These are phyloP conservation scores for Penicillium sp. DNA, from an alignment of 2,329 filamentous ascomycete genomes.

Conservation along the genomic window DNA sequence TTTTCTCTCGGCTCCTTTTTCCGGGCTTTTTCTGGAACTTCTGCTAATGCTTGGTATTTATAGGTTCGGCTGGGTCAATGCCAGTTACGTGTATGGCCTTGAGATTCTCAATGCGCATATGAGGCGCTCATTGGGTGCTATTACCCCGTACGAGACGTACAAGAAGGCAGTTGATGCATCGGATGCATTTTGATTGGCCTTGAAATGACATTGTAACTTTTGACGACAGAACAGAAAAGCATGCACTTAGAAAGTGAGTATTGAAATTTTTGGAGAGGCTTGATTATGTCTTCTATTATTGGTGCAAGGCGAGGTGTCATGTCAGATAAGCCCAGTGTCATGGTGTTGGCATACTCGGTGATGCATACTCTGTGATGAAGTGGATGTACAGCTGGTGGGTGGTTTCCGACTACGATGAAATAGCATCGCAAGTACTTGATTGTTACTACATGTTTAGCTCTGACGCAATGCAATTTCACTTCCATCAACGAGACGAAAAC, in stretches of 20 bases:
- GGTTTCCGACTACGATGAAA: not conserved
- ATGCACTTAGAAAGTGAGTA: constrained; percentile 12
- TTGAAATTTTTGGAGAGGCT: not conserved
- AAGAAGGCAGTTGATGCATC: constrained; percentile 64
- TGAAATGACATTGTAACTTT: not conserved
- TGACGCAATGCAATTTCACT: constrained; percentile 3
- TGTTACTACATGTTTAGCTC: not conserved
- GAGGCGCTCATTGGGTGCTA: constrained; percentile 82
- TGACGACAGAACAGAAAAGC: constrained; percentile 9
- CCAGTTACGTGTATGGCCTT: constrained; percentile 93
- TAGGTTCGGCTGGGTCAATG: constrained; percentile 98
- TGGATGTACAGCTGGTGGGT: not conserved
- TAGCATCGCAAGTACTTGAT: not conserved
- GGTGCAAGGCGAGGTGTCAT: not conserved
- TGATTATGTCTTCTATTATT: not conserved
- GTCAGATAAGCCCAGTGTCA: not conserved
- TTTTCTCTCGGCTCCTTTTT: constrained; percentile 6
- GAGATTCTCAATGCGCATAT: constrained; percentile 88
- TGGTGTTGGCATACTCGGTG: not conserved
- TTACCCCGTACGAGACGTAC: constrained; percentile 86
- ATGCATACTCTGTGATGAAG: too few relatives aligned
- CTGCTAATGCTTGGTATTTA: constrained; percentile 19
- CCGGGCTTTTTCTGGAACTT: not conserved
- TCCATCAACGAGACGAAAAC: not conserved
- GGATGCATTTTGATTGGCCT: constrained; percentile 27